Evolutionary conservation across 805 yeast species (phyloP).

Genomic region (Metschnikowia koreensis): DNA sequence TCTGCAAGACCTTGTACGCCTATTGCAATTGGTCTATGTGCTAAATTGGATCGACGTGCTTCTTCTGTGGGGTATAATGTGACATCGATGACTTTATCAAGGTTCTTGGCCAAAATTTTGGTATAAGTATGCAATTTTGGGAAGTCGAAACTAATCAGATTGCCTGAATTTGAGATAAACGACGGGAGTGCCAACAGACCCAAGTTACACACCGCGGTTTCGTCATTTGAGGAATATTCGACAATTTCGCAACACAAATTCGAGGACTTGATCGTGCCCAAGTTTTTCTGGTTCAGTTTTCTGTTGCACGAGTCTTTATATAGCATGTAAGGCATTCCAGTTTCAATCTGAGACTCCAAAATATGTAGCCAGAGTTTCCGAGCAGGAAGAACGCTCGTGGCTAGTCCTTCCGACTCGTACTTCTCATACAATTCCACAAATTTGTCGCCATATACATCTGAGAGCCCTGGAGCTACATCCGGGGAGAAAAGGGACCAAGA

Average conservation of each 20-base stretch:
- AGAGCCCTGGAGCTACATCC: conserved; percentile 80
- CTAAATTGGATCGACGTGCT: conserved; percentile 72
- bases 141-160: conserved; percentile 61
- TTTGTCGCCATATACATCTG: conserved; percentile 81
- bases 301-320: conserved; percentile 89
- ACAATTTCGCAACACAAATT: conserved; percentile 93
- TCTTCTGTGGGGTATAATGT: conserved; percentile 80
- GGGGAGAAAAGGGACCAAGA: conserved; percentile 93
- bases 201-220: conserved; percentile 92
- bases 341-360: conserved; percentile 89
- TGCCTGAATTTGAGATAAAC: conserved; percentile 46
- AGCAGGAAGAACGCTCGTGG: conserved; percentile 63
- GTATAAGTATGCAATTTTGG: conserved; percentile 69
- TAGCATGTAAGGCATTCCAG: conserved; percentile 93
- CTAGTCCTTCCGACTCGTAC: conserved; percentile 72
- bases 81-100: conserved; percentile 81
- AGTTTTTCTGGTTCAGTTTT: conserved; percentile 86
- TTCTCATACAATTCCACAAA: conserved; percentile 67
- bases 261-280: conserved; percentile 90
- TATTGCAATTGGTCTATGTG: conserved; percentile 90
- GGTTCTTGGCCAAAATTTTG: conserved; percentile 74
- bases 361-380: conserved; percentile 90
- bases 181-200: conserved; percentile 89
- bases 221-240: conserved; percentile 88
- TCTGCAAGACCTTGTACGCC: conserved; percentile 99